These are phyloP conservation scores for Populus alba DNA, from an alignment of 345 rosid genomes.

Conservation along the genomic window DNA sequence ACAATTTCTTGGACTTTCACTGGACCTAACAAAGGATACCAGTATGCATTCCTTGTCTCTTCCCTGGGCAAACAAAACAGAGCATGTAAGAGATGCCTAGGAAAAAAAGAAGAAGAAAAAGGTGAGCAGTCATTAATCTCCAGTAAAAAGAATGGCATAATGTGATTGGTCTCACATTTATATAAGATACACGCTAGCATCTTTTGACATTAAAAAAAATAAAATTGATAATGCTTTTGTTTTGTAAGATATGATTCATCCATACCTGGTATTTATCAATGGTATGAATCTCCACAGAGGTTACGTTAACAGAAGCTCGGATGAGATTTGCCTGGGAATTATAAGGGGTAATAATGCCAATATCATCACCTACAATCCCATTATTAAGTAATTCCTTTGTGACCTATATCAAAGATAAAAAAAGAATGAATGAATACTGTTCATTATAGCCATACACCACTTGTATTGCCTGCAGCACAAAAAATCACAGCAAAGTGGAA, in stretches of 20 bases:
- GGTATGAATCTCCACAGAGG: conserved; percentile 84
- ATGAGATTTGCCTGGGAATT: conserved; percentile 84
- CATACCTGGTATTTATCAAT: conserved; percentile 96
- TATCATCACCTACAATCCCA: conserved; percentile 68
- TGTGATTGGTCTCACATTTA: not conserved
- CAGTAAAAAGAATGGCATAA: not conserved
- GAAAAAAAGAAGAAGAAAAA: not conserved
- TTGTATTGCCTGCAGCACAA: not conserved
- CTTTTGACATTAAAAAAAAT: not conserved
- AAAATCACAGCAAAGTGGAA: not conserved
- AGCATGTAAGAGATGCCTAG: no score
- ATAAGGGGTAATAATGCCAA: conserved; percentile 93
- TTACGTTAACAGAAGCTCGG: conserved; percentile 32
- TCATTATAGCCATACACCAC: not conserved
- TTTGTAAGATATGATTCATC: not conserved
- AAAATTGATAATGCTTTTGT: not conserved
- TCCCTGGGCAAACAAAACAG: conserved; percentile 48
- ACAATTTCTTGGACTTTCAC: conserved; percentile 55
- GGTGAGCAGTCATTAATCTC: not conserved
- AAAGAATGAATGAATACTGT: not conserved
- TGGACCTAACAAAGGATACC: conserved; percentile 78
- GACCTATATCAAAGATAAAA: conserved; percentile 38
- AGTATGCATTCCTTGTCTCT: conserved; percentile 93
- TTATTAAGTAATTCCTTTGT: conserved; percentile 50
- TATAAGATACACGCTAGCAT: not conserved